phyloP scores from a whole-genome alignment of 2,329 filamentous ascomycete species.

The Seiridium unicorne region DNA sequence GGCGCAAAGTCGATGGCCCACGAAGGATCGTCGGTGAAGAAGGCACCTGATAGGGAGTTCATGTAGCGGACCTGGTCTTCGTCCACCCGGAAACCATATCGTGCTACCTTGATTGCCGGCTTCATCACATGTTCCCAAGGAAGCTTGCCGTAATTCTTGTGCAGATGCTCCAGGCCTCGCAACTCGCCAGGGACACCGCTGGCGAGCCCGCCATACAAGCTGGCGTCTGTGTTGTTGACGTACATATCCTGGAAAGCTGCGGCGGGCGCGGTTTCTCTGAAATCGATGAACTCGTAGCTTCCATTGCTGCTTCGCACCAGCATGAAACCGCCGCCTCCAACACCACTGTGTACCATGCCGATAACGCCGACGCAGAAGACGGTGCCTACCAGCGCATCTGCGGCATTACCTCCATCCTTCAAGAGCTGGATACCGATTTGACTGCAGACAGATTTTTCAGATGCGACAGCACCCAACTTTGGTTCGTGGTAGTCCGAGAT shows the following conservation, averaged over 20 bases:
- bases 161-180: constrained; percentile 71
- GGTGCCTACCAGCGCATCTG: constrained; percentile 72
- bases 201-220: constrained; percentile 69
- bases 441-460: constrained; percentile 68
- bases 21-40: constrained; percentile 66
- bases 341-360: constrained; percentile 76
- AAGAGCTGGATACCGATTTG: constrained; percentile 65
- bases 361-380: constrained; percentile 74
- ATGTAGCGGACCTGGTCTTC: constrained; percentile 69
- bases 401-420: constrained; percentile 63
- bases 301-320: constrained; percentile 71
- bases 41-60: constrained; percentile 49
- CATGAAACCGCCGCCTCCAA: constrained; percentile 91
- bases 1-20: constrained; percentile 83
- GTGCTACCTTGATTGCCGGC: constrained; percentile 70
- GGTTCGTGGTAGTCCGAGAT: constrained; percentile 10
- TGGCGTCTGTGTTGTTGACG: constrained; percentile 61
- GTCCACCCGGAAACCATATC: constrained; percentile 69
- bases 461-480: constrained; percentile 63
- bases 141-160: constrained; percentile 63
- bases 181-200: constrained; percentile 70
- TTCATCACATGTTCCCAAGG: constrained; percentile 66
- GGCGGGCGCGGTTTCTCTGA: constrained; percentile 79
- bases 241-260: constrained; percentile 82
- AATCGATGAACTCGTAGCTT: constrained; percentile 81